Evolutionary conservation across 2,329 filamentous ascomycete species (phyloP).

Genomic region (Penicillium sclerotiorum): DNA sequence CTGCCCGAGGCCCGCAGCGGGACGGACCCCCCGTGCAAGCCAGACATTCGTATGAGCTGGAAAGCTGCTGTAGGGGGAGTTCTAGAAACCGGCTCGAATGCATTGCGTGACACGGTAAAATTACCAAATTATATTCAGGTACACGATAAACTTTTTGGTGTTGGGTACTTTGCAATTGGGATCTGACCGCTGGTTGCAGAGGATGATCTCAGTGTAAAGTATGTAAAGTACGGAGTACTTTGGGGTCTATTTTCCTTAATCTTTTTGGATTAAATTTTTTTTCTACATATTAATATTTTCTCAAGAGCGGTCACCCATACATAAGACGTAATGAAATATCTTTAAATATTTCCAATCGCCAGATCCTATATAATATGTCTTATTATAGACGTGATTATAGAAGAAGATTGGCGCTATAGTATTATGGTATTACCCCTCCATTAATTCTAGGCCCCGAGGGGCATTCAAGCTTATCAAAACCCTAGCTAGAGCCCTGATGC

Average conservation of each 20-base stretch:
- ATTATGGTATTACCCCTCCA: neutral
- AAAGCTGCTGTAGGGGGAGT: constrained; percentile 17
- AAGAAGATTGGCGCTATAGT: too few relatives aligned
- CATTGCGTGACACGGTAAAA: constrained; percentile 16
- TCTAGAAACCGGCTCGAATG: constrained; percentile 23
- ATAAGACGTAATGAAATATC: too few relatives aligned
- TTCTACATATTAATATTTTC: too few relatives aligned
- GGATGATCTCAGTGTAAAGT: neutral
- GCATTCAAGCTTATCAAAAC: constrained; percentile 20
- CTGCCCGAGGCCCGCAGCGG: constrained; percentile 18
- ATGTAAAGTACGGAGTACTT: too few relatives aligned
- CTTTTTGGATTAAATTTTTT: too few relatives aligned
- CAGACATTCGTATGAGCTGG: too few relatives aligned
- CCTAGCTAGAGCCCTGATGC: neutral
- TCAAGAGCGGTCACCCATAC: too few relatives aligned
- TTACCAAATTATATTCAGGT: too few relatives aligned
- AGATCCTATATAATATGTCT: too few relatives aligned
- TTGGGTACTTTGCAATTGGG: neutral
- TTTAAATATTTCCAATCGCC: too few relatives aligned
- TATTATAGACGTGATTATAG: too few relatives aligned
- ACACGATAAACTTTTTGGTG: neutral
- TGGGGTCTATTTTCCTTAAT: too few relatives aligned
- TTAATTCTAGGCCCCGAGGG: constrained; percentile 11
- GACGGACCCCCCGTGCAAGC: constrained; percentile 9
- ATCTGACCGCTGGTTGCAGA: constrained; percentile 12